A percentile compares a stretch with the other conserved stretches of the same genome.
Conservation (phyloP, 2,329 filamentous ascomycete species). For the Nectriaceae sp. region DNA sequence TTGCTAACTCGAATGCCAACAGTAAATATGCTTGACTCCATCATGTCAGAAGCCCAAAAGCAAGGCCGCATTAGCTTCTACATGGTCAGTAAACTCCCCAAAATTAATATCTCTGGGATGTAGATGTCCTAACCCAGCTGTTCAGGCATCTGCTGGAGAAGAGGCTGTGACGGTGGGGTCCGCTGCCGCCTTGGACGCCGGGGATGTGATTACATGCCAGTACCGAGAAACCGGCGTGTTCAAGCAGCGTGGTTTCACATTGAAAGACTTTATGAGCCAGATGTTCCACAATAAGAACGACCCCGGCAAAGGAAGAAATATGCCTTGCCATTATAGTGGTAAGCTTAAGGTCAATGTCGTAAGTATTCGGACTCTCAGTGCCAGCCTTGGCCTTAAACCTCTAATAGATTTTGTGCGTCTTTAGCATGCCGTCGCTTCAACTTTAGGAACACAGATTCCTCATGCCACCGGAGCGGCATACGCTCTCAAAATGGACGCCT, state of each 20-base stretch:
- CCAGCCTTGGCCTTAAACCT: no score
- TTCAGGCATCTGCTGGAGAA: constrained; percentile 61
- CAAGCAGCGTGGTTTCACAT: constrained; percentile 78
- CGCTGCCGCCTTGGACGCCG: constrained; percentile 69
- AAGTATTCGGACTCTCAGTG: no score
- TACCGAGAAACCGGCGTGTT: constrained; percentile 89
- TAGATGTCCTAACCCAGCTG: background rate
- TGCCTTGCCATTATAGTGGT: constrained; percentile 88
- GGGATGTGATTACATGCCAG: constrained; percentile 84
- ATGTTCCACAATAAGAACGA: constrained; percentile 82
- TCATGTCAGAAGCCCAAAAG: constrained; percentile 92
- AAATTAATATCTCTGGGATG: background rate
- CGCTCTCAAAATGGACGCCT: constrained; percentile 73
- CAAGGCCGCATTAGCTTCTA: constrained; percentile 88
- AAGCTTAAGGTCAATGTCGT: constrained; percentile 77
- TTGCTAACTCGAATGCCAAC: no score
- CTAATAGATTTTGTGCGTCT: no score
- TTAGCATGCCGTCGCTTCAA: constrained; percentile 77
- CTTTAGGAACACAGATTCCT: constrained; percentile 79
- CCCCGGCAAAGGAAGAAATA: constrained; percentile 76
- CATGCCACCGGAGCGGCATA: constrained; percentile 81
- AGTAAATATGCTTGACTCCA: constrained; percentile 79
- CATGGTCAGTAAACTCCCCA: constrained; percentile 67
- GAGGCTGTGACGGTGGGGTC: constrained; percentile 86
- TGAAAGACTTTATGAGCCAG: constrained; percentile 87